Percentiles rank a stretch among this genome's conserved stretches.
Conservation (phyloP, 1,284 basidiomycete genomes). For the Rhodotorula sp. region DNA sequence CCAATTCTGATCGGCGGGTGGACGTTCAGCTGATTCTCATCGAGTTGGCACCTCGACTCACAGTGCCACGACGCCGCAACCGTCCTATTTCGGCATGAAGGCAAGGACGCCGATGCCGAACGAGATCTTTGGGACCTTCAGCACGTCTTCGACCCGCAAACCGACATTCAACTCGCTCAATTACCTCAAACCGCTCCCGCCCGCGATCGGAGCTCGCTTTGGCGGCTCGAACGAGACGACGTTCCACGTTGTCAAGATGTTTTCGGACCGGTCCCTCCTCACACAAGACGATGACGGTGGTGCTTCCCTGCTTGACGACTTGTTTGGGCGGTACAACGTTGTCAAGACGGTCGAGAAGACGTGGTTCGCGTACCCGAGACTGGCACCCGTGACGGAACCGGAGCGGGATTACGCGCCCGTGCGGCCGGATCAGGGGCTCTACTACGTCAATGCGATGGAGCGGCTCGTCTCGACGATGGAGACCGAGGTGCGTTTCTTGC, state of each 20-base stretch:
- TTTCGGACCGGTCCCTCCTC: slow-evolving; percentile 64
- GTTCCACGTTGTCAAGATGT: slow-evolving; percentile 75
- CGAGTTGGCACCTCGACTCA: too few relatives aligned
- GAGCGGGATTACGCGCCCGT: slow-evolving; percentile 25
- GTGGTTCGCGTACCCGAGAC: slow-evolving; percentile 43
- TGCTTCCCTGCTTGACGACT: slow-evolving; percentile 57
- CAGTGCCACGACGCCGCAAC: slow-evolving; percentile 57
- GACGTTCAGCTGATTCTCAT: too few relatives aligned
- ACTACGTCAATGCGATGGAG: slow-evolving; percentile 44
- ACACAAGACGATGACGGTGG: slow-evolving; percentile 53
- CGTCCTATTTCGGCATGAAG: slow-evolving; percentile 68
- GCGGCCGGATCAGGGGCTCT: slow-evolving; percentile 38
- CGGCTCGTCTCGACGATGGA: slow-evolving; percentile 35
- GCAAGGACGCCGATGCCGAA: slow-evolving; percentile 57
- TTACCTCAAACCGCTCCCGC: slow-evolving; percentile 66
- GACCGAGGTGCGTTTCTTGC: neutral
- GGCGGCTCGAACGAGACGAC: neutral
- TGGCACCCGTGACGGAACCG: slow-evolving; percentile 20
- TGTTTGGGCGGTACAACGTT: slow-evolving; percentile 65
- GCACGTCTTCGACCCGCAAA: slow-evolving; percentile 55
- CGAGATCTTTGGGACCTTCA: slow-evolving; percentile 67
- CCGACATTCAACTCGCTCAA: slow-evolving; percentile 85
- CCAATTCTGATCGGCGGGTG: too few relatives aligned
- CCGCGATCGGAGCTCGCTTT: neutral
- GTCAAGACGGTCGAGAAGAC: slow-evolving; percentile 81